Percentiles rank a stretch among this genome's conserved stretches.
Conservation (phyloP, 495 filamentous ascomycete species). For the Neurospora africana region DNA sequence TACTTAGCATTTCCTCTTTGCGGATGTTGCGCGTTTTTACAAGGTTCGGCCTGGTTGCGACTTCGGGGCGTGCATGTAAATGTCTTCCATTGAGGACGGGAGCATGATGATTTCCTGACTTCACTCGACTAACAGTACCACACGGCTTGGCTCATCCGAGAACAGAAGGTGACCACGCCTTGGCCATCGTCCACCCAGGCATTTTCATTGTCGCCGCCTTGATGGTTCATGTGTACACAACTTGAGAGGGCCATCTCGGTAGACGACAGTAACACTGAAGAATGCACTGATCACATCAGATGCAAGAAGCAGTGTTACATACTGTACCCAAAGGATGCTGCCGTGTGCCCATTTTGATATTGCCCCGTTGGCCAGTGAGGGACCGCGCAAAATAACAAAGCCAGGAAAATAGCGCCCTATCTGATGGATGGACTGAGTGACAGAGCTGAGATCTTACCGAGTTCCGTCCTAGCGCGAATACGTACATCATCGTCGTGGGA, state of each 20-base stretch:
- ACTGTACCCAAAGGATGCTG: too few relatives aligned
- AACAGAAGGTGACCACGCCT: background rate
- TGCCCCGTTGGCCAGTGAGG: background rate
- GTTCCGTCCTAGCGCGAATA: background rate
- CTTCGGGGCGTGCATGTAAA: background rate
- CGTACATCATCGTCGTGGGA: background rate
- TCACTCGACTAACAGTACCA: background rate
- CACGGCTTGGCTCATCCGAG: background rate
- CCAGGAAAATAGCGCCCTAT: background rate
- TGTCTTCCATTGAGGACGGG: background rate
- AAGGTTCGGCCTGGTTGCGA: background rate
- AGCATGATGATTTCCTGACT: background rate
- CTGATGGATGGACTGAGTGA: background rate
- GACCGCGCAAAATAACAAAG: background rate
- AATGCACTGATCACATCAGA: background rate
- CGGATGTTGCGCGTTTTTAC: background rate
- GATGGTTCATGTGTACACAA: background rate
- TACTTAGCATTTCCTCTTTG: background rate
- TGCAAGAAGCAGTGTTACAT: background rate
- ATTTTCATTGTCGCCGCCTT: background rate
- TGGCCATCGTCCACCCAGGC: background rate
- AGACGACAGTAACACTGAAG: background rate
- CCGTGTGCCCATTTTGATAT: too few relatives aligned
- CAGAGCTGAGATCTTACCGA: background rate
- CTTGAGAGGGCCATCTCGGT: background rate